Evolutionary conservation across 345 rosid species (phyloP).

Genomic region (Gossypium mustelinum): DNA sequence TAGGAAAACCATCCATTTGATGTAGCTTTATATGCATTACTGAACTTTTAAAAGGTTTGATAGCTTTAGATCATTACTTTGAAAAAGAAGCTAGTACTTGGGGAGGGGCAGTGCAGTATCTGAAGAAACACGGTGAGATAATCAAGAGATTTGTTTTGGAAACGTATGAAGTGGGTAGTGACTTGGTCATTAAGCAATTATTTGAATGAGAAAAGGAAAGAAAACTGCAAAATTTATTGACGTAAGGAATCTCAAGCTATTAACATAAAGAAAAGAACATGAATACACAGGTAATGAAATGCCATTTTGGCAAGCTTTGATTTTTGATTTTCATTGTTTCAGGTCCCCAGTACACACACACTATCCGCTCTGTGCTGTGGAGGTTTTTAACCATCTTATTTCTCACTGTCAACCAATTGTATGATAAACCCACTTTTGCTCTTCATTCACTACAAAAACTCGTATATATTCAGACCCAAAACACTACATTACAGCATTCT

Average conservation of each 20-base stretch:
- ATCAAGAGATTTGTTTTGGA: neutral
- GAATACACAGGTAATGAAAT: neutral
- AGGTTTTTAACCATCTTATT: constrained; percentile 5
- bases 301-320: neutral
- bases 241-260: neutral
- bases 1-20: constrained; percentile 3
- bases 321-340: neutral
- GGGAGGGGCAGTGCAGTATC: no score
- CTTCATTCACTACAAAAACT: constrained; percentile 22
- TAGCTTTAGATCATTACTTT: neutral
- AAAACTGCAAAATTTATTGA: neutral
- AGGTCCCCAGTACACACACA: neutral
- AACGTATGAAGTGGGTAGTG: neutral
- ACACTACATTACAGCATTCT: constrained; percentile 54
- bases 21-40: neutral
- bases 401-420: constrained; percentile 17
- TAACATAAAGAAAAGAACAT: neutral
- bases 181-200: neutral
- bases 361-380: neutral
- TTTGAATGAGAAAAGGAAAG: neutral
- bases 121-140: neutral
- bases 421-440: constrained; percentile 21
- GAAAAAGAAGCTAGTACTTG: no score
- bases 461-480: neutral
- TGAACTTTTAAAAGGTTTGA: neutral